A percentile compares a stretch with the other conserved stretches of the same genome.
These are phyloP conservation scores for Mortierella sp. DNA, from an alignment of 371 early-diverging fungal species.

Conservation along the genomic window DNA sequence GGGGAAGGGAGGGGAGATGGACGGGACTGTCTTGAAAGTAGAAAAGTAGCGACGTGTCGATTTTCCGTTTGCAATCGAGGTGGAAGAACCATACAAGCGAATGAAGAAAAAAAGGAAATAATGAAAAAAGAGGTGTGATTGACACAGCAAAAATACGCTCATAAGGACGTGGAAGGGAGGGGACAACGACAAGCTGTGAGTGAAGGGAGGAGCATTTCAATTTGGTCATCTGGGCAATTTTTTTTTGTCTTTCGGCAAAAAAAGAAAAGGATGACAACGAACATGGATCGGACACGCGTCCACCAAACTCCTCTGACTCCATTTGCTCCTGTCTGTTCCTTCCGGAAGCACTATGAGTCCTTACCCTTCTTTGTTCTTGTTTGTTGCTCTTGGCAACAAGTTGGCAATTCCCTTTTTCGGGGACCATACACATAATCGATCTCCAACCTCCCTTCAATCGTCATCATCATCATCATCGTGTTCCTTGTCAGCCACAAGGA, in stretches of 20 bases:
- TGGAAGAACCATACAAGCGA: slow-evolving; percentile 14
- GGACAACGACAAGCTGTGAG: not conserved
- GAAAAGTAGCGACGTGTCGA: not conserved
- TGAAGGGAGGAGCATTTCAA: not conserved
- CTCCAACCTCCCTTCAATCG: too few species aligned
- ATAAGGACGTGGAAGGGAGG: not conserved
- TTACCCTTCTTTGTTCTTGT: not conserved
- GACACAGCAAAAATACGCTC: not conserved
- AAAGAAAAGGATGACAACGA: too few species aligned
- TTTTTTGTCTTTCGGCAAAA: not conserved
- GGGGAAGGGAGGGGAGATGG: not conserved
- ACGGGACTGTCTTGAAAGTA: slow-evolving; percentile 4
- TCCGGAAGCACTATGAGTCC: slow-evolving; percentile 9
- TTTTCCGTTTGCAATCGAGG: not conserved
- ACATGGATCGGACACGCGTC: slow-evolving; percentile 6
- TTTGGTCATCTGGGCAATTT: slow-evolving; percentile 3
- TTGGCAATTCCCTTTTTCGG: slow-evolving; percentile 16
- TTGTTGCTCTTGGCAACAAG: slow-evolving; percentile 1
- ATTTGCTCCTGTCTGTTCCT: slow-evolving; percentile 11
- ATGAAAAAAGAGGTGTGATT: not conserved
- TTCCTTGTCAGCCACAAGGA: slow-evolving; percentile 1
- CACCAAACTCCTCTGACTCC: slow-evolving; percentile 11
- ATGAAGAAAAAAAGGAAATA: too few species aligned
- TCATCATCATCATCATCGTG: not conserved
- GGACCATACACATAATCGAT: not conserved